These are phyloP conservation scores for Aureobasidium zeae DNA, from an alignment of 2,329 filamentous ascomycete genomes.

Conservation along the genomic window DNA sequence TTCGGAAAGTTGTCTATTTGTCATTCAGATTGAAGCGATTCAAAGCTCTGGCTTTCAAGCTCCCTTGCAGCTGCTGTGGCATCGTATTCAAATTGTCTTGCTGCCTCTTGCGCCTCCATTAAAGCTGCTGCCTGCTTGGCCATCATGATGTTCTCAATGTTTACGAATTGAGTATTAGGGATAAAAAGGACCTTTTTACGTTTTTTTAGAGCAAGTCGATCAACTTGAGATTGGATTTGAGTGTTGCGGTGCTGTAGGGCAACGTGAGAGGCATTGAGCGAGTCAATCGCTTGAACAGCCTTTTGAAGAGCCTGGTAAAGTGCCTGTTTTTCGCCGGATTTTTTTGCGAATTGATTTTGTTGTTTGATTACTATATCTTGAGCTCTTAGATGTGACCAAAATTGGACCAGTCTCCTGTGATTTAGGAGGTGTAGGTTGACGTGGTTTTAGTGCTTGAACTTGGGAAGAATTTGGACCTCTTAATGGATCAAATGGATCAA, in stretches of 20 bases:
- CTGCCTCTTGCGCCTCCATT: background rate
- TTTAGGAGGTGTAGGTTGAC: background rate
- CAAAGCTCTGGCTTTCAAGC: background rate
- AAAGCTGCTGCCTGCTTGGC: background rate
- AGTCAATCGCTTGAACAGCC: background rate
- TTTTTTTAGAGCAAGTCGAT: background rate
- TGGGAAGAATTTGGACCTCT: background rate
- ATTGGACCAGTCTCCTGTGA: background rate
- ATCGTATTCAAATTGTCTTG: background rate
- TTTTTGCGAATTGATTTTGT: background rate
- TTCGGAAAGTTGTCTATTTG: slow-evolving; percentile 7
- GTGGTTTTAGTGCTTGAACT: background rate
- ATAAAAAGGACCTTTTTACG: background rate
- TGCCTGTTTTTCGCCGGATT: background rate
- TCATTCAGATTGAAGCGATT: slow-evolving; percentile 1
- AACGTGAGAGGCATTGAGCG: background rate
- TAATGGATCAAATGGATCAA: background rate
- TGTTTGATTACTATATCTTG: background rate
- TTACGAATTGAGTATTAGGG: background rate
- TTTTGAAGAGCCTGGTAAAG: background rate
- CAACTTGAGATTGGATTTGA: background rate
- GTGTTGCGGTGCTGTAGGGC: background rate
- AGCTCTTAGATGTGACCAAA: background rate
- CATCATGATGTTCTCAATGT: background rate
- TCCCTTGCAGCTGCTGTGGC: background rate